Evolutionary conservation across 2,329 filamentous ascomycete genomes (phyloP), one percentile per base, ranked within the genome.

Genomic region (Botryotinia calthae): DNA sequence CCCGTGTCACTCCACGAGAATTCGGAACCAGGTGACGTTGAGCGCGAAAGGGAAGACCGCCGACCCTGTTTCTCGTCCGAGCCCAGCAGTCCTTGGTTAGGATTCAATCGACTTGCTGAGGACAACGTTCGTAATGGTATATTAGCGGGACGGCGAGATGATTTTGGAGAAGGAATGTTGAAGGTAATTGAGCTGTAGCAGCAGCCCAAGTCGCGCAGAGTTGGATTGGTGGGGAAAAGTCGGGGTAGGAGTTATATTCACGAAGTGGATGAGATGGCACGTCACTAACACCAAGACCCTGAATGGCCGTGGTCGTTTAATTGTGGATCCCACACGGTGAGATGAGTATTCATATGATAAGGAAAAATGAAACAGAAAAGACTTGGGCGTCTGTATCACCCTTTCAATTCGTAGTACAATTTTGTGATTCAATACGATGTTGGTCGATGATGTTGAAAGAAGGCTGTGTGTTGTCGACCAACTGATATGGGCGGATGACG

Each of bases 1-100:
- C 94, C 95, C 62, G 95, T 97, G 83, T 98, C 94, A 81, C 93
- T 95, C 94, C 94, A 98, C 79, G 91, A 93, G 82, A 93, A 93
- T 79, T 91, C 89, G 74, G 89, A 92, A 82, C 86, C 86, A 74
- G 82, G 85, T 76, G 88, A 89, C 72, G 86, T 87, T 80, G 87
- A 89, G 77, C 85, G 87, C 81, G 82, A 82, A 78, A 84, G 82
- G 80, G 83, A 82, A 79, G 81, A 81, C 72, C 78, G 77, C 77
- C 82, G 77, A 78, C 82, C 81, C 76, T 82, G 81, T 80, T 84
- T 82, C 76, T 81, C 79, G 81, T 81, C 76, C 78, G 82, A 79
- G 74, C 82, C 80, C 76, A 87, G 82, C 79, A 87, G 82, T 79
- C 84, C 84, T 77, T 85, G 83, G 76, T 84, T 82, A 76, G 76